Conservation (phyloP, 2,329 filamentous ascomycete species). For the Ramichloridium luteum region DNA sequence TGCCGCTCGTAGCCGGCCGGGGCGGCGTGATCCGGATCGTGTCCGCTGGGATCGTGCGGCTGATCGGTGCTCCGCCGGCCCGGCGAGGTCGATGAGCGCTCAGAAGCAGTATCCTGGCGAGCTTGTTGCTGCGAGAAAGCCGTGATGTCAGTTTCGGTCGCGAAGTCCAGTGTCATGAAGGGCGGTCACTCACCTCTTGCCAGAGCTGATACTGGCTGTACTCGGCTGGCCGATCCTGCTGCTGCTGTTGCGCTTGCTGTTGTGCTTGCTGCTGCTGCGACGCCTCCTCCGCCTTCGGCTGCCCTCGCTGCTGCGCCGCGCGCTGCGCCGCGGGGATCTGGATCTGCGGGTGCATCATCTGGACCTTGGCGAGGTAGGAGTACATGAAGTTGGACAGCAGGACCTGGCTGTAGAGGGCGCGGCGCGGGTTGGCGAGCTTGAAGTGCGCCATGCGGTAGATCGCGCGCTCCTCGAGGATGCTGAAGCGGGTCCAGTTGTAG, state of each 20-base stretch:
- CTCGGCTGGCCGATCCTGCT: slow-evolving; percentile 19
- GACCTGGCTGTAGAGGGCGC: slow-evolving; percentile 86
- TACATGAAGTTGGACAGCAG: slow-evolving; percentile 99
- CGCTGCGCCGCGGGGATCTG: slow-evolving; percentile 66
- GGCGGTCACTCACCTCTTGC: slow-evolving; percentile 25
- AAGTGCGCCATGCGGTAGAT: slow-evolving; percentile 99
- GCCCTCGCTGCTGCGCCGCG: slow-evolving; percentile 24
- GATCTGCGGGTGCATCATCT: slow-evolving; percentile 96
- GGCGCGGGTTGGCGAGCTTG: slow-evolving; percentile 92
- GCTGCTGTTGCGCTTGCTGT: slow-evolving; percentile 9
- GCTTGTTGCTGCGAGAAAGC: slow-evolving; percentile 19
- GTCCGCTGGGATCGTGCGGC: slow-evolving; percentile 7
- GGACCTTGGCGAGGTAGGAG: slow-evolving; percentile 93
- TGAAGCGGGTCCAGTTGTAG: slow-evolving; percentile 92
- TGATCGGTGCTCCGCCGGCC: slow-evolving; percentile 2
- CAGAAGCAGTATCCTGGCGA: slow-evolving; percentile 14
- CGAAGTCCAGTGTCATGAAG: neutral
- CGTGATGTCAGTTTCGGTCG: slow-evolving; percentile 3
- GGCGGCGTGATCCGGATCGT: slow-evolving; percentile 9
- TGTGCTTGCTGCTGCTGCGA: slow-evolving; percentile 11
- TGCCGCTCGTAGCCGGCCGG: slow-evolving; percentile 13
- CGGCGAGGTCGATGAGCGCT: slow-evolving; percentile 2
- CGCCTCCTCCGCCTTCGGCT: slow-evolving; percentile 20
- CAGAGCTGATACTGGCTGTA: slow-evolving; percentile 26
- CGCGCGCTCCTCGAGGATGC: slow-evolving; percentile 85